Percentiles rank a stretch among this genome's conserved stretches.
Evolutionary conservation across 768 basidiomycete species (phyloP).

Genomic region (Rhodotorula graminis): DNA sequence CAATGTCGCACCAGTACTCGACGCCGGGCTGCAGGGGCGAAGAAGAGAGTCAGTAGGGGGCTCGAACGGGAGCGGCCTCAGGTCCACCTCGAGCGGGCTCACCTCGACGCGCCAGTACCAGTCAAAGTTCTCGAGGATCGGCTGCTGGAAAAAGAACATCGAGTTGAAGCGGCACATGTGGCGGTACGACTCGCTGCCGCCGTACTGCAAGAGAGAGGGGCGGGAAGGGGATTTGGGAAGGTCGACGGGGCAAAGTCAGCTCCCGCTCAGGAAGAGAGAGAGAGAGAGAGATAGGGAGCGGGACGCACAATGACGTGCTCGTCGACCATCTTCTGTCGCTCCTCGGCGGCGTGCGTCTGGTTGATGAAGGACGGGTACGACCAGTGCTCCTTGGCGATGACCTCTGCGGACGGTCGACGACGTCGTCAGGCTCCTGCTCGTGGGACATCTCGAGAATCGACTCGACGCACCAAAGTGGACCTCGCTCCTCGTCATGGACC

Average conservation of each 20-base stretch:
- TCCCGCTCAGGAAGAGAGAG: neutral
- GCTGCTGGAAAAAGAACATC: constrained; percentile 76
- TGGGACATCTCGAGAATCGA: constrained; percentile 51
- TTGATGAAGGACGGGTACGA: constrained; percentile 74
- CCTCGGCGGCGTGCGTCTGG: constrained; percentile 60
- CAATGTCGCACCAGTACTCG: constrained; percentile 68
- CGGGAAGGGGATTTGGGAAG: neutral
- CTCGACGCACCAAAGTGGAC: constrained; percentile 48
- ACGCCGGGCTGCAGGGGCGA: neutral
- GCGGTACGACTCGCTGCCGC: constrained; percentile 41
- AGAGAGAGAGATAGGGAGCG: constrained; percentile 42
- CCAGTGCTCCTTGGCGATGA: constrained; percentile 64
- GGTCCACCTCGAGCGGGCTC: constrained; percentile 1
- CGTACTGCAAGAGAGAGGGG: constrained; percentile 12
- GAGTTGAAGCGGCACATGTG: constrained; percentile 46
- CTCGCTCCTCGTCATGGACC: constrained; percentile 35
- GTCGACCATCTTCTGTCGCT: constrained; percentile 60
- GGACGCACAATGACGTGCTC: constrained; percentile 52
- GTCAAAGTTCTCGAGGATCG: constrained; percentile 66
- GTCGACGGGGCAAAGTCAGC: neutral
- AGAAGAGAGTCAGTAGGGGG: too few relatives aligned
- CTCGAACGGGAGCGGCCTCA: neutral
- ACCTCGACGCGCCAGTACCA: constrained; percentile 89
- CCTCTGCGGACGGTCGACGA: neutral
- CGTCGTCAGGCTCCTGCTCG: constrained; percentile 39